These are phyloP conservation scores for Cercospora zeae-maydis DNA, from an alignment of 2,329 filamentous ascomycete genomes.

Conservation along the genomic window DNA sequence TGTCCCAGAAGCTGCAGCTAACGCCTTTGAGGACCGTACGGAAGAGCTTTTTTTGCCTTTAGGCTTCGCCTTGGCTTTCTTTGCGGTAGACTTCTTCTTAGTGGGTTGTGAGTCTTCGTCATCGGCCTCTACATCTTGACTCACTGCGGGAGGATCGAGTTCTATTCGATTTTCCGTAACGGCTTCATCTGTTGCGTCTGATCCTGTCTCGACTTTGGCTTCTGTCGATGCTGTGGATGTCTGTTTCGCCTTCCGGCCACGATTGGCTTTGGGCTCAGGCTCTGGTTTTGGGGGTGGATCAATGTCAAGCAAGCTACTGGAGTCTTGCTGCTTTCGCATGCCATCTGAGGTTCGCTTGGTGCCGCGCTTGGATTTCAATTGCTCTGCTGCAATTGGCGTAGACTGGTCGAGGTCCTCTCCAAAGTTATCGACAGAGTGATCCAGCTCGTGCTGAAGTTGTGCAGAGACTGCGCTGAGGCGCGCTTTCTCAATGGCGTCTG, in stretches of 20 bases:
- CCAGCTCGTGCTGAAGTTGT: slow-evolving; percentile 35
- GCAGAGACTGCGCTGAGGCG: slow-evolving; percentile 29
- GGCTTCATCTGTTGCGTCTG: not conserved
- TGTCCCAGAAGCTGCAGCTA: slow-evolving; percentile 17
- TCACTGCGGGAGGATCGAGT: slow-evolving; percentile 8
- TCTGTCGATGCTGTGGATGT: slow-evolving; percentile 15
- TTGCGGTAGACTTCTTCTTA: slow-evolving; percentile 23
- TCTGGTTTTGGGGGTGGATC: slow-evolving; percentile 32
- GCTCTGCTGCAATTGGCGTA: slow-evolving; percentile 24
- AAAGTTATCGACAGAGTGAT: slow-evolving; percentile 30
- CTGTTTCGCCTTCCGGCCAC: slow-evolving; percentile 25
- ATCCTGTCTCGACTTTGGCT: slow-evolving; percentile 1
- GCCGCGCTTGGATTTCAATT: slow-evolving; percentile 30
- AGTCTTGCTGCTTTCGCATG: slow-evolving; percentile 29
- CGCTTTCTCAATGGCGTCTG: slow-evolving; percentile 13
- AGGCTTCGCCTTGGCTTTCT: slow-evolving; percentile 30
- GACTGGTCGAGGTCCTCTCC: slow-evolving; percentile 26
- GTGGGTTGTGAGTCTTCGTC: slow-evolving; percentile 13
- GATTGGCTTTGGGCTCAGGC: slow-evolving; percentile 26
- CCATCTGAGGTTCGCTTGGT: slow-evolving; percentile 42
- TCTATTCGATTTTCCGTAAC: slow-evolving; percentile 14
- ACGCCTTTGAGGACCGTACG: slow-evolving; percentile 27
- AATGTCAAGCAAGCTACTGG: slow-evolving; percentile 25
- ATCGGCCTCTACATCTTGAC: slow-evolving; percentile 11
- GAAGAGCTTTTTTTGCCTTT: slow-evolving; percentile 31